phyloP scores from a whole-genome alignment of 768 basidiomycete species.

The Suillus tomentosus region DNA sequence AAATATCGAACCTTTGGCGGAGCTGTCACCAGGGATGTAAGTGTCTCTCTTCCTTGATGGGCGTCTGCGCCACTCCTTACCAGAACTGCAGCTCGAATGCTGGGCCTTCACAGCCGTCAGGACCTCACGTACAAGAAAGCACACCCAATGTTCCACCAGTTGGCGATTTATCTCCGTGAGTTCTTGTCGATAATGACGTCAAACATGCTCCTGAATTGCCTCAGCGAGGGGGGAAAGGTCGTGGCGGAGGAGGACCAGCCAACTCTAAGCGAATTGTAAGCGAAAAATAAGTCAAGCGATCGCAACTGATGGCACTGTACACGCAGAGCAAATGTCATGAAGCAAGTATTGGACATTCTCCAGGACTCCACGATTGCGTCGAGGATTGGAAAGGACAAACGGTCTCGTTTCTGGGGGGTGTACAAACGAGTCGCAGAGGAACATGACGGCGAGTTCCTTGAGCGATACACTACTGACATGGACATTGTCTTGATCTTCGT shows the following conservation, averaged over 20 bases:
- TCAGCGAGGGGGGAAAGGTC: background rate
- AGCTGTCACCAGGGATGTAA: background rate
- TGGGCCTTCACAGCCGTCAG: background rate
- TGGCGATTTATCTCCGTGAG: background rate
- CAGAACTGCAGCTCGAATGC: background rate
- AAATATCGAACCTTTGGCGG: background rate
- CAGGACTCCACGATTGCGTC: background rate
- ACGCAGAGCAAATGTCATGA: background rate
- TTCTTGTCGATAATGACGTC: background rate
- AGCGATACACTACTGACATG: conserved; percentile 19
- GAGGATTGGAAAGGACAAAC: background rate
- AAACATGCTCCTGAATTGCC: background rate
- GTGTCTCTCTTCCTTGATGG: background rate
- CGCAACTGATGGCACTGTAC: background rate
- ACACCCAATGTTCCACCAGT: background rate
- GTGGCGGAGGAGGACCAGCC: background rate
- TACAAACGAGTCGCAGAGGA: conserved; percentile 18
- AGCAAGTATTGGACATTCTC: background rate
- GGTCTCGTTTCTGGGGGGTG: conserved; percentile 15
- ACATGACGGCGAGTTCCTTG: conserved; percentile 20
- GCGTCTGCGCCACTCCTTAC: background rate
- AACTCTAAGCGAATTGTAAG: background rate
- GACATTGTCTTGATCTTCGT: conserved; percentile 26
- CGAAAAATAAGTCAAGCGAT: background rate
- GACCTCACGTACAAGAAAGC: background rate